Percentiles rank a stretch among this genome's conserved stretches.
These are phyloP conservation scores for Paspalum notatum DNA, from an alignment of 176 grass and related monocot species.

Conservation along the genomic window DNA sequence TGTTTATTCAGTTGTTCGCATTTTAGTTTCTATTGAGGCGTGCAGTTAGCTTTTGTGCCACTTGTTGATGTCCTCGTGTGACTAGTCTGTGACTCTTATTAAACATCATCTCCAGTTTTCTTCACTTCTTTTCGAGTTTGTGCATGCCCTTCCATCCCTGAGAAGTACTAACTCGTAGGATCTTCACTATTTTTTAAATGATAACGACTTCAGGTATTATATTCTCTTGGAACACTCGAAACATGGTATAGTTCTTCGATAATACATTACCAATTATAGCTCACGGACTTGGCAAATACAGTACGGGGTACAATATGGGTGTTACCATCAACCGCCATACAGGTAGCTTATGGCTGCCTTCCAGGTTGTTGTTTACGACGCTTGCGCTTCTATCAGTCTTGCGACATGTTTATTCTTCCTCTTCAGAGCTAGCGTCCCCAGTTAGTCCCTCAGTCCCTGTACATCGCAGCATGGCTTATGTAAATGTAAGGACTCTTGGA, in stretches of 20 bases:
- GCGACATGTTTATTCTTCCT: background rate
- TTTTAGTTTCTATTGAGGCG: conserved; percentile 18
- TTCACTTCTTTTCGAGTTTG: background rate
- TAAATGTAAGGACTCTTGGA: background rate
- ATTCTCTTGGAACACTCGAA: background rate
- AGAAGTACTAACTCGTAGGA: background rate
- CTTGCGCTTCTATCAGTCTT: background rate
- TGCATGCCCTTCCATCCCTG: conserved; percentile 6
- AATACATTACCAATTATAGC: background rate
- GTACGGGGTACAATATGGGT: no score
- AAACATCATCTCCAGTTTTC: background rate
- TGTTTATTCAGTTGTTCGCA: background rate
- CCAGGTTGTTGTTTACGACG: background rate
- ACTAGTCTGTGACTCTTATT: background rate
- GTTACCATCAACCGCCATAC: background rate
- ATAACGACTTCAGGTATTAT: background rate
- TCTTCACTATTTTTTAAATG: background rate
- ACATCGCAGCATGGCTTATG: background rate
- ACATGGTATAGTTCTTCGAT: background rate
- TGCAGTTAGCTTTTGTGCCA: conserved; percentile 15
- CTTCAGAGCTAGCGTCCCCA: background rate
- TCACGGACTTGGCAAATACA: background rate
- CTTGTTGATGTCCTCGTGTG: conserved; percentile 8
- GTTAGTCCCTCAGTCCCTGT: background rate
- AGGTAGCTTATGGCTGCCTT: background rate